A percentile compares a stretch with the other conserved stretches of the same genome.
phyloP scores from a whole-genome alignment of 495 filamentous ascomycete genomes.

The Neurospora pannonica region DNA sequence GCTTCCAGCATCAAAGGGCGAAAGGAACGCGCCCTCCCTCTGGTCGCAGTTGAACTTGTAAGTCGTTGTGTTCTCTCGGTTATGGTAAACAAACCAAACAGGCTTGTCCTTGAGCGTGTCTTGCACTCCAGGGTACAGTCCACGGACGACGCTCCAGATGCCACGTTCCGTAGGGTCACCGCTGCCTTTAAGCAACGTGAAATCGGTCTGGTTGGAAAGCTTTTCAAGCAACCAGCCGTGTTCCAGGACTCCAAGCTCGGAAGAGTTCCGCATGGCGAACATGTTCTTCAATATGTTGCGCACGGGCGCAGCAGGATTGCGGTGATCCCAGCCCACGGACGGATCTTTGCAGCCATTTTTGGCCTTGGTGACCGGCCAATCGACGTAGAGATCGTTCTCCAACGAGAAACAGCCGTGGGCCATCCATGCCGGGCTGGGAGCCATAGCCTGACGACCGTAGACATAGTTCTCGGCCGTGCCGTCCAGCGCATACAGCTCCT shows the following conservation, averaged over 20 bases:
- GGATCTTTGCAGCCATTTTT: conserved; percentile 51
- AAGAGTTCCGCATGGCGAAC: conserved; percentile 47
- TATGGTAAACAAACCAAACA: conserved; percentile 61
- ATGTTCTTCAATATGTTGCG: conserved; percentile 60
- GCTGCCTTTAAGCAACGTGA: conserved; percentile 45
- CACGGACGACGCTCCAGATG: conserved; percentile 56
- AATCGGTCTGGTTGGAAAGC: conserved; percentile 50
- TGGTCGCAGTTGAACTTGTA: conserved; percentile 54
- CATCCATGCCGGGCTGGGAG: conserved; percentile 57
- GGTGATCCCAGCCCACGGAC: conserved; percentile 51
- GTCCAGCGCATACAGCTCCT: conserved; percentile 58
- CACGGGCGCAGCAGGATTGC: conserved; percentile 58
- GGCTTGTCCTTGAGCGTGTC: conserved; percentile 43
- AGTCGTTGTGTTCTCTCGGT: conserved; percentile 45
- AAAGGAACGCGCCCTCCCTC: conserved; percentile 38
- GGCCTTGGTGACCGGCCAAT: conserved; percentile 50
- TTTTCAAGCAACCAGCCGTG: conserved; percentile 54
- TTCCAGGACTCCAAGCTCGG: conserved; percentile 48
- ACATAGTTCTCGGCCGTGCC: conserved; percentile 61
- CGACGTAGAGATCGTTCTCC: conserved; percentile 44
- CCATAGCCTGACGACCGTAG: conserved; percentile 60
- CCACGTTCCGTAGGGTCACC: conserved; percentile 51
- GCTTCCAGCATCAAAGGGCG: conserved; percentile 47
- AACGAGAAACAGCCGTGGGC: conserved; percentile 59
- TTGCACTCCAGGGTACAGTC: conserved; percentile 41